phyloP scores from a whole-genome alignment of 1,284 basidiomycete species.

The Termitomyces sp. region DNA sequence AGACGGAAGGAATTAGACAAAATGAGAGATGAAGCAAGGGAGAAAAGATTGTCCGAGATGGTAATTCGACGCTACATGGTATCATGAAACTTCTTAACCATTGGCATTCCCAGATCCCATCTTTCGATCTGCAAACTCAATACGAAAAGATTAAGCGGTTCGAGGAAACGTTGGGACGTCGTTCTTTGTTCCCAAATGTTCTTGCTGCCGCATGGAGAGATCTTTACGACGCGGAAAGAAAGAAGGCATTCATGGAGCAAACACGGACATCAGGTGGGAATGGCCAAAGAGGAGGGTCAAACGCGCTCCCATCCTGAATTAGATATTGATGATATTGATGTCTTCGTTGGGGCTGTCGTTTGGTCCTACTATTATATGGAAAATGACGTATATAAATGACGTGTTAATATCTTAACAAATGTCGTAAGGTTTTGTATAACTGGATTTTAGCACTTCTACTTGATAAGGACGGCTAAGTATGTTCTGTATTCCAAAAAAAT shows the following conservation, averaged over 20 bases:
- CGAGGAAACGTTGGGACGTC: conserved; percentile 48
- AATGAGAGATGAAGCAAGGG: conserved; percentile 66
- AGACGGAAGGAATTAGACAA: conserved; percentile 61
- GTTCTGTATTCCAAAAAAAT: not conserved
- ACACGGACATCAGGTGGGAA: conserved; percentile 14
- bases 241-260: conserved; percentile 21
- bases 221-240: conserved; percentile 22
- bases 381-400: too few species aligned
- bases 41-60: conserved; percentile 48
- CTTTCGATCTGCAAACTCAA: conserved; percentile 67
- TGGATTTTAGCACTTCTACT: not conserved
- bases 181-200: conserved; percentile 60
- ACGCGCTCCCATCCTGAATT: conserved; percentile 18
- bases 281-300: conserved; percentile 32
- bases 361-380: not conserved
- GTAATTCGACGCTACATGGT: conserved; percentile 31
- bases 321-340: not conserved
- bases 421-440: not conserved
- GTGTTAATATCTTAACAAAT: not conserved
- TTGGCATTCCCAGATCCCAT: conserved; percentile 37
- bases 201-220: conserved; percentile 60
- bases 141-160: conserved; percentile 64
- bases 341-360: not conserved
- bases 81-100: not conserved
- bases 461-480: not conserved